Conservation (phyloP, 2,329 filamentous ascomycete species). For the Colletotrichum salicis region DNA sequence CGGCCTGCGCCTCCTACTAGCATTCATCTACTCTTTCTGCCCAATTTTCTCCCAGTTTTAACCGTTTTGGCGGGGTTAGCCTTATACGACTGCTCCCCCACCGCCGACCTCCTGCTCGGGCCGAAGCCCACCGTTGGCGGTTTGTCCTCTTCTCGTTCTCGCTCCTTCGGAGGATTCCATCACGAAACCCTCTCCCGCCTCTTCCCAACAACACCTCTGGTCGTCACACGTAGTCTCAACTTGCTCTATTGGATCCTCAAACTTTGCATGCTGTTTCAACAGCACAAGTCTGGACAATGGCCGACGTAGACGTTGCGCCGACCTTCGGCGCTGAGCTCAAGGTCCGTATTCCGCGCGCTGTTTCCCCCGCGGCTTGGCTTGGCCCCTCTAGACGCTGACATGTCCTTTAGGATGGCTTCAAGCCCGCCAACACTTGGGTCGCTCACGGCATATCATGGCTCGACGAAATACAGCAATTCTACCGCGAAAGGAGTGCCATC, state of each 20-base stretch:
- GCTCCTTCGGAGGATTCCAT: conserved; percentile 27
- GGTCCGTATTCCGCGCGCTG: conserved; percentile 60
- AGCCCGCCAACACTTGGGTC: conserved; percentile 92
- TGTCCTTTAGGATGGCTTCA: conserved; percentile 85
- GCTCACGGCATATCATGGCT: conserved; percentile 91
- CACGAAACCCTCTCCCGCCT: conserved; percentile 9
- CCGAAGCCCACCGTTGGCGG: conserved; percentile 25
- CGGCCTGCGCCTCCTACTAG: conserved; percentile 31
- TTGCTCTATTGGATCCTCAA: conserved; percentile 4
- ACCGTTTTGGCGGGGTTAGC: conserved; percentile 33
- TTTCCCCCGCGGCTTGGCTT: conserved; percentile 7
- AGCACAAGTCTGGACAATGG: conserved; percentile 63
- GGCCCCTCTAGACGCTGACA: conserved; percentile 32
- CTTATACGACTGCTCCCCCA: conserved; percentile 29
- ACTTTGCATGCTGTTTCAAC: conserved; percentile 26
- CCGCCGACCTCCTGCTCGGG: conserved; percentile 29
- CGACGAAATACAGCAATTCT: conserved; percentile 96
- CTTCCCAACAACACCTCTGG: background rate
- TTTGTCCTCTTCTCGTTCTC: conserved; percentile 28
- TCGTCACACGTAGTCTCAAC: background rate
- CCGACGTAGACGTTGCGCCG: conserved; percentile 82
- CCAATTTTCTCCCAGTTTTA: conserved; percentile 28
- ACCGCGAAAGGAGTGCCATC: conserved; percentile 91
- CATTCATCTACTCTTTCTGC: conserved; percentile 22
- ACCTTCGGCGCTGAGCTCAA: conserved; percentile 95